Base-by-base conservation (phyloP, 495 filamentous ascomycete species). In the Apodospora peruviana region DNA sequence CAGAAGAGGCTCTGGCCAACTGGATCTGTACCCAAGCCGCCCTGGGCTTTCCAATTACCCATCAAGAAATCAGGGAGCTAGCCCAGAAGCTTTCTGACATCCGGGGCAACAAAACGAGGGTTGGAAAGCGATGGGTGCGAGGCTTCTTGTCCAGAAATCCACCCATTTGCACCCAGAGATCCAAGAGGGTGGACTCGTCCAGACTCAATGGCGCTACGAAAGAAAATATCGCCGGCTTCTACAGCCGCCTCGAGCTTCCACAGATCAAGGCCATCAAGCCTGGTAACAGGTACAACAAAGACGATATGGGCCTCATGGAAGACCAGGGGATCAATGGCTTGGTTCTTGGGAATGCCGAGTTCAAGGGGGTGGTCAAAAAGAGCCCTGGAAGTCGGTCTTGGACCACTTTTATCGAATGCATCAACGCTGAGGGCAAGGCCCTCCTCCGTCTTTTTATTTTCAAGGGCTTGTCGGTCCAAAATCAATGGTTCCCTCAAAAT, bases 371-470 rank as follows among this genome's bases (percentile, higher is more conserved):
- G 0, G 3, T 48, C 2, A 32, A 20, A 8, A 53, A 49, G 39
- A 1, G 14, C 16, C 22, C 29, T 17, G 39, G 45, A 12, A 32
- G 1, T 8, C 40, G 32, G 0, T 34, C 1, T 14, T 53, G 50
- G 50, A 47, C 50, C 3, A 11, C 44, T 3, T 22, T 47, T 12
- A 2, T 52, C 1, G 43, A 47, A 36, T 52, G 36, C 18, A 38
- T 52, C 27, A 47, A 43, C n/a, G 50, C 32, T 14, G 16, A 18
- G 2, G 40, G 51, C 7, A 4, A 14, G 27, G 24, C 11, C 3
- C 19, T 54, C 9, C 23, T 2, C 10, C 40, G 17, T 25, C 10
- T 17, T 24, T 17, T 46, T 29, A 54, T 54, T 37, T 49, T 54
- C 14, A 54, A 46, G 27, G 51, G 51, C 1, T 35, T 7, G 14